These are phyloP conservation scores for Globisporangium polare DNA, from an alignment of 352 stramenopile species.

Conservation along the genomic window DNA sequence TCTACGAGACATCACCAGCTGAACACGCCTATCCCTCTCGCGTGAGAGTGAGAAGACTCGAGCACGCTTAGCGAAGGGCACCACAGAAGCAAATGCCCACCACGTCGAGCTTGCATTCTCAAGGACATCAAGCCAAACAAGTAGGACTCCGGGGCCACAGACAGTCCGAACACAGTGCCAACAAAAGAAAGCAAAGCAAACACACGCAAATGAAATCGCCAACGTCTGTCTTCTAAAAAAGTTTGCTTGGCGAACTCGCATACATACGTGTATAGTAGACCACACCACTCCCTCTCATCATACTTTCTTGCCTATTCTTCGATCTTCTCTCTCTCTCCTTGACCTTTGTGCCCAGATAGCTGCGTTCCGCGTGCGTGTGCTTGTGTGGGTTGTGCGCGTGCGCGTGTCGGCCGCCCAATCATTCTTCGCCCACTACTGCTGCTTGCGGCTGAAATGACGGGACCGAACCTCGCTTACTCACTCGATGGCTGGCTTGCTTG, in stretches of 20 bases:
- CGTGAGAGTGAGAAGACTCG: no score
- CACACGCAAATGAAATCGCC: constrained; percentile 2
- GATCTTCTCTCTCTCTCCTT: neutral
- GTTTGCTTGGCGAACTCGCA: constrained; percentile 11
- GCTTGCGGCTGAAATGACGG: neutral
- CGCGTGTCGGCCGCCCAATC: neutral
- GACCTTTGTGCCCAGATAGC: neutral
- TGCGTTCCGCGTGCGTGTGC: neutral
- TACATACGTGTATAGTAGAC: constrained; percentile 16
- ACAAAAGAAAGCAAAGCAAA: neutral
- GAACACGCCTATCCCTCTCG: no score
- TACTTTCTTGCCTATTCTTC: neutral
- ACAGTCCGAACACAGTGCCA: no score
- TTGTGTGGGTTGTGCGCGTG: constrained; percentile 1
- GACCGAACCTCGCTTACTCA: neutral
- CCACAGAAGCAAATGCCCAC: no score
- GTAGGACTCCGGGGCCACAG: no score
- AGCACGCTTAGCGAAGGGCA: no score
- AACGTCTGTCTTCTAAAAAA: constrained; percentile 11
- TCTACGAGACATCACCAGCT: no score
- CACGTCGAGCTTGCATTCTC: no score
- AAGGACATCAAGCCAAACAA: no score
- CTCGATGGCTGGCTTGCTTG: neutral
- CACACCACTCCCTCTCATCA: constrained; percentile 6
- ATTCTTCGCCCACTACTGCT: neutral